Evolutionary conservation across 768 basidiomycete genomes (phyloP).

Genomic region (Mycena maculata): DNA sequence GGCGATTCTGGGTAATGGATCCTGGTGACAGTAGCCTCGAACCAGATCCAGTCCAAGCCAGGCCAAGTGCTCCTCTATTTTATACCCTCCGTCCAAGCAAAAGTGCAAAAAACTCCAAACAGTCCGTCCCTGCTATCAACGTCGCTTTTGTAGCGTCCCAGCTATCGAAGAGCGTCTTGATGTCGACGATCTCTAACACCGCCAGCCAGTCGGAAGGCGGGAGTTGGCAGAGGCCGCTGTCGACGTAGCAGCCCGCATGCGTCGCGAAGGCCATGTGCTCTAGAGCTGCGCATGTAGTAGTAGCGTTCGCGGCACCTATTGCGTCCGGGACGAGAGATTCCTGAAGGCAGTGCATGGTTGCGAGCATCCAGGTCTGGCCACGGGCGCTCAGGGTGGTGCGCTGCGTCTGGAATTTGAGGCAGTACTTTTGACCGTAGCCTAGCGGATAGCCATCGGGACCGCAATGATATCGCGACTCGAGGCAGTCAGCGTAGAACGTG

Average conservation of each 20-base stretch:
- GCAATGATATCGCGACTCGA: slow-evolving; percentile 59
- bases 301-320: slow-evolving; percentile 31
- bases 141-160: slow-evolving; percentile 45
- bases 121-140: slow-evolving; percentile 44
- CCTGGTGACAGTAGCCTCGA: too few relatives aligned
- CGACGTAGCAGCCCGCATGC: slow-evolving; percentile 55
- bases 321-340: slow-evolving; percentile 52
- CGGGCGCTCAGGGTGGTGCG: slow-evolving; percentile 41
- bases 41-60: too few relatives aligned
- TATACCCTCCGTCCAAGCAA: slow-evolving; percentile 2
- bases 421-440: slow-evolving; percentile 54
- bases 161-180: slow-evolving; percentile 46
- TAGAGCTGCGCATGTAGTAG: slow-evolving; percentile 47
- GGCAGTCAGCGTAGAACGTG: slow-evolving; percentile 57
- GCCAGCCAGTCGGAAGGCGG: slow-evolving; percentile 49
- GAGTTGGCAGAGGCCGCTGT: slow-evolving; percentile 56
- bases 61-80: neutral
- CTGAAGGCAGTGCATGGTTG: slow-evolving; percentile 61
- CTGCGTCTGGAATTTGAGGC: slow-evolving; percentile 50
- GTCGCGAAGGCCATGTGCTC: slow-evolving; percentile 53
- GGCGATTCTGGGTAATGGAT: neutral
- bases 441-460: slow-evolving; percentile 57
- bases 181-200: slow-evolving; percentile 50
- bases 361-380: slow-evolving; percentile 57
- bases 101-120: slow-evolving; percentile 44